Conservation (phyloP, 371 early-diverging fungal species). For the Cokeromyces recurvatus region DNA sequence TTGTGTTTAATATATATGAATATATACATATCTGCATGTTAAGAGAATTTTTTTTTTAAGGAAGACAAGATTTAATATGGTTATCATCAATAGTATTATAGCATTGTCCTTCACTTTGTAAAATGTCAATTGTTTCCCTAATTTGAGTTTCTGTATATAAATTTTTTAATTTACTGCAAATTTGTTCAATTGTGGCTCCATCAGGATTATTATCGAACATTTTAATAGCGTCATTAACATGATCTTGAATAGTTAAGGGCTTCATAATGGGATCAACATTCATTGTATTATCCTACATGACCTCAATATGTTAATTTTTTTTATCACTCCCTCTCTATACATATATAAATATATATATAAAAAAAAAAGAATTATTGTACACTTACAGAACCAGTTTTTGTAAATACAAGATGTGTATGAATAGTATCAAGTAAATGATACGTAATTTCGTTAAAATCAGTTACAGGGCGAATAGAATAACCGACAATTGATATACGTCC, state of each 20-base stretch:
- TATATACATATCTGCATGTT: conserved; percentile 1
- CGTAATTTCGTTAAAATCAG: conserved; percentile 70
- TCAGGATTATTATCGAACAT: conserved; percentile 16
- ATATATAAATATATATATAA: background rate
- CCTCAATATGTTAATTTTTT: too few relatives aligned
- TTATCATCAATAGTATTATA: conserved; percentile 64
- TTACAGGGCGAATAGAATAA: conserved; percentile 55
- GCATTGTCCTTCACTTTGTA: conserved; percentile 58
- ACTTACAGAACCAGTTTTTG: conserved; percentile 26
- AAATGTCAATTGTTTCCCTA: conserved; percentile 44
- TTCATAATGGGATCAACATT: conserved; percentile 7
- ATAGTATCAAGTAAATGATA: conserved; percentile 67
- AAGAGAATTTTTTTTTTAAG: too few relatives aligned
- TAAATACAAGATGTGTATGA: conserved; percentile 52
- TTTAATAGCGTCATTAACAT: conserved; percentile 24
- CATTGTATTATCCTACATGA: conserved; percentile 2
- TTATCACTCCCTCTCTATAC: too few relatives aligned
- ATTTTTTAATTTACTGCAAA: conserved; percentile 33
- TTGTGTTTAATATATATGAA: background rate
- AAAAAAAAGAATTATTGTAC: background rate
- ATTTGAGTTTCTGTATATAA: conserved; percentile 32
- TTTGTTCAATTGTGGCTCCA: conserved; percentile 30
- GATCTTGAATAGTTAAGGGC: conserved; percentile 3
- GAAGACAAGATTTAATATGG: conserved; percentile 44
- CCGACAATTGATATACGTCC: conserved; percentile 47